Conservation (phyloP, 2,329 filamentous ascomycete genomes). For the Truncatella angustata region DNA sequence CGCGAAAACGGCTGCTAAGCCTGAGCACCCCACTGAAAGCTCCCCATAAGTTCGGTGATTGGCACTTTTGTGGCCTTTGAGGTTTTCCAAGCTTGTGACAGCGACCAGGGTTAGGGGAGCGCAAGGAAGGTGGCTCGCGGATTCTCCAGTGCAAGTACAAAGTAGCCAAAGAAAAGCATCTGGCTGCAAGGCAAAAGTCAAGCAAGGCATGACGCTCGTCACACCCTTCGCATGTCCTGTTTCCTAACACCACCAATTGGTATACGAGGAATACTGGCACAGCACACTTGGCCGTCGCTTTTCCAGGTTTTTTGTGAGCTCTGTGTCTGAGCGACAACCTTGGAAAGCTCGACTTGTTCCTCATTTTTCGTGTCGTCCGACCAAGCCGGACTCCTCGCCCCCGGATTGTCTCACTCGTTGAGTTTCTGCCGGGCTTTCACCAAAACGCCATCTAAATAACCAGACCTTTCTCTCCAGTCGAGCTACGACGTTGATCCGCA, state of each 20-base stretch:
- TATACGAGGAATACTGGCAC: neutral
- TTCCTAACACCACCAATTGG: too few relatives aligned
- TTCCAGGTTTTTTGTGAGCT: neutral
- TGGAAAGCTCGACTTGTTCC: too few relatives aligned
- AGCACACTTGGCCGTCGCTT: neutral
- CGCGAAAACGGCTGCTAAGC: neutral
- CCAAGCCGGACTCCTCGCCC: too few relatives aligned
- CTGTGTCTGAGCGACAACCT: neutral
- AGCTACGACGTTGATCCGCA: too few relatives aligned
- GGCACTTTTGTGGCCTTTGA: neutral
- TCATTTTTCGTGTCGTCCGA: too few relatives aligned
- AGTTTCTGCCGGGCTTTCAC: too few relatives aligned
- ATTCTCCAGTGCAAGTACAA: too few relatives aligned
- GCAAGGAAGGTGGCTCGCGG: neutral
- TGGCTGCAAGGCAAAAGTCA: neutral
- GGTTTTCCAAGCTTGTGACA: slow-evolving; percentile 4
- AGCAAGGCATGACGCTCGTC: neutral
- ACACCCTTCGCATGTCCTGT: neutral
- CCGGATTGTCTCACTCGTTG: too few relatives aligned
- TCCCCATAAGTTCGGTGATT: neutral
- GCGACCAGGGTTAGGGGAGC: neutral
- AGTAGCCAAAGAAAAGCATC: too few relatives aligned
- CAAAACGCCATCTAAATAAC: too few relatives aligned
- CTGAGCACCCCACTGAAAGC: neutral
- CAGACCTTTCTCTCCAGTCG: too few relatives aligned